These are phyloP conservation scores for Emmonsiellopsis sp. DNA, from an alignment of 2,329 filamentous ascomycete species.

Conservation along the genomic window DNA sequence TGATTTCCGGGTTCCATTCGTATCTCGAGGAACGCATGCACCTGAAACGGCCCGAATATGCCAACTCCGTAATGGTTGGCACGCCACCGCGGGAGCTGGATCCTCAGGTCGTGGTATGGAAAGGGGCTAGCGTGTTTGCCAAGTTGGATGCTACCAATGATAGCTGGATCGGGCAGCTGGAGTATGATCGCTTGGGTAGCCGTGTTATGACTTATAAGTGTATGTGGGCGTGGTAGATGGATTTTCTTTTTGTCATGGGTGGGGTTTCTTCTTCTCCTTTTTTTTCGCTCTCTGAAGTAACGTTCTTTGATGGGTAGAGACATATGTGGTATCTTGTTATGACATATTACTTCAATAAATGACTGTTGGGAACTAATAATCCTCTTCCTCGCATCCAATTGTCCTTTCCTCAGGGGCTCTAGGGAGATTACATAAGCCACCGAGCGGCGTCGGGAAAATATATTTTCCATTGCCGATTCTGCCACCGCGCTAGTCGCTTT, in stretches of 20 bases:
- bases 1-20: conserved; percentile 68
- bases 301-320: too few species aligned
- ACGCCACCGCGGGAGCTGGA: conserved; percentile 84
- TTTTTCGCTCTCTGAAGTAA: not conserved
- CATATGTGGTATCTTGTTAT: too few species aligned
- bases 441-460: too few species aligned
- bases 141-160: conserved; percentile 81
- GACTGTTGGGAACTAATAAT: too few species aligned
- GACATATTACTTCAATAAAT: too few species aligned
- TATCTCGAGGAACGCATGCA: conserved; percentile 78
- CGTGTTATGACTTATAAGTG: conserved; percentile 77
- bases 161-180: conserved; percentile 79
- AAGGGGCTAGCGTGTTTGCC: conserved; percentile 93
- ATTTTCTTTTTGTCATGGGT: conserved; percentile 8
- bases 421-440: too few species aligned
- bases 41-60: conserved; percentile 50
- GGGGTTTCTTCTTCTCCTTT: conserved; percentile 5
- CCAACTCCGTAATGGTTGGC: conserved; percentile 59
- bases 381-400: too few species aligned
- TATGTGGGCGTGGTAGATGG: conserved; percentile 49
- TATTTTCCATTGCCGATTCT: too few species aligned
- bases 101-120: conserved; percentile 95
- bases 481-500: not conserved
- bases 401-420: too few species aligned
- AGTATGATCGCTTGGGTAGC: conserved; percentile 79